Percentiles rank a stretch among this genome's conserved stretches.
phyloP scores from a whole-genome alignment of 768 basidiomycete genomes.

The Dentipellis sp. region DNA sequence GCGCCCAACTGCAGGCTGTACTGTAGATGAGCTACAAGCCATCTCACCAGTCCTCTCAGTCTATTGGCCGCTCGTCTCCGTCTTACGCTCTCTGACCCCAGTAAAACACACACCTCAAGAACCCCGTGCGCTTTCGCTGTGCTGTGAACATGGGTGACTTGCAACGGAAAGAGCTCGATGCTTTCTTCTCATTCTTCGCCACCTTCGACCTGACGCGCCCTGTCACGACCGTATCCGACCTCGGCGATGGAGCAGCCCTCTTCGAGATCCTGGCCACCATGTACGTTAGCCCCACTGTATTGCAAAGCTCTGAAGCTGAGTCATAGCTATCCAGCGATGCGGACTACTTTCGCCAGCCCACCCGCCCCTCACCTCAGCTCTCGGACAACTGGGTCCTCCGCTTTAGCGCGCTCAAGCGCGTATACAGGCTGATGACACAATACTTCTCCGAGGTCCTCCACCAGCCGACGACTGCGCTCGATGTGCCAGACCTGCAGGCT shows the following conservation, averaged over 20 bases:
- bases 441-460: conserved; percentile 81
- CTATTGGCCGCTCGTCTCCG: background rate
- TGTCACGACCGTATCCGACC: conserved; percentile 54
- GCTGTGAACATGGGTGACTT: conserved; percentile 21
- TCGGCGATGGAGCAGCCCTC: conserved; percentile 72
- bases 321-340: conserved; percentile 45
- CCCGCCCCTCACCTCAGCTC: conserved; percentile 47
- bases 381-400: conserved; percentile 88
- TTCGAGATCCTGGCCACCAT: conserved; percentile 68
- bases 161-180: conserved; percentile 57
- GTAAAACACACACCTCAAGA: too few relatives aligned
- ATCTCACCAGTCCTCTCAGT: too few relatives aligned
- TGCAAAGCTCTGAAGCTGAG: background rate
- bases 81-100: background rate
- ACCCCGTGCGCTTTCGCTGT: too few relatives aligned
- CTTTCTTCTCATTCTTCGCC: conserved; percentile 74
- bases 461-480: conserved; percentile 66
- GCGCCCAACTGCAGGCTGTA: too few relatives aligned
- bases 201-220: conserved; percentile 62
- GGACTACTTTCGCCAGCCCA: conserved; percentile 63
- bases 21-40: too few relatives aligned
- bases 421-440: conserved; percentile 83
- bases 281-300: conserved; percentile 34
- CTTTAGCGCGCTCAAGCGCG: conserved; percentile 72
- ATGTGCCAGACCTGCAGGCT: conserved; percentile 82